These are phyloP conservation scores for Paragyromitra xinjiangensis DNA, from an alignment of 495 filamentous ascomycete species.

Conservation along the genomic window DNA sequence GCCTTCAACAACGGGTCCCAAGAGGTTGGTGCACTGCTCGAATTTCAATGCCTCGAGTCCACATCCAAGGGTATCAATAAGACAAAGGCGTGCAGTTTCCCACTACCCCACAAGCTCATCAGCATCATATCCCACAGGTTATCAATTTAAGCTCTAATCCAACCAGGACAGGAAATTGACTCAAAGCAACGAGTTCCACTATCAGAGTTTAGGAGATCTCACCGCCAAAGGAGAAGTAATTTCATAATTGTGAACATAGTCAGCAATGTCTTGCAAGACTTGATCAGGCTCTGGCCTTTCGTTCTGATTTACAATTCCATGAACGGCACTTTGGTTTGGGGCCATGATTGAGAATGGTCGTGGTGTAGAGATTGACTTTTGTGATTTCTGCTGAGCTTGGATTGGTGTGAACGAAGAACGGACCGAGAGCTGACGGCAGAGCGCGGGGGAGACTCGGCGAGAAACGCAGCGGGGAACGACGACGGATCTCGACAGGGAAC, in stretches of 20 bases:
- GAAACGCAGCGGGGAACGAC: constrained; percentile 41
- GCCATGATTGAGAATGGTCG: constrained; percentile 42
- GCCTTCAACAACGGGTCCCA: constrained; percentile 82
- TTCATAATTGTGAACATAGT: constrained; percentile 90
- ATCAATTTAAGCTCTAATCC: constrained; percentile 3
- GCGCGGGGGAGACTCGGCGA: constrained; percentile 51
- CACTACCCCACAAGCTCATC: constrained; percentile 67
- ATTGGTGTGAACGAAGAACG: constrained; percentile 33
- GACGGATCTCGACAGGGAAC: constrained; percentile 43
- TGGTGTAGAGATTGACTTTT: constrained; percentile 22
- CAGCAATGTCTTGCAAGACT: constrained; percentile 92
- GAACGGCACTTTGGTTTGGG: constrained; percentile 37
- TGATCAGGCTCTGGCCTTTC: constrained; percentile 73
- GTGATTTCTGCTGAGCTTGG: constrained; percentile 17
- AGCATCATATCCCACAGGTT: constrained; percentile 1
- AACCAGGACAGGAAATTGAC: background rate
- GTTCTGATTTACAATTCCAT: constrained; percentile 56
- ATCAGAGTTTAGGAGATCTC: constrained; percentile 58
- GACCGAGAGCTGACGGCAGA: constrained; percentile 43
- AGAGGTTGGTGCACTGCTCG: constrained; percentile 91
- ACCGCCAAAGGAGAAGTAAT: constrained; percentile 93
- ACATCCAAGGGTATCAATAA: constrained; percentile 95
- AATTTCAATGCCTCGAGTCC: constrained; percentile 95
- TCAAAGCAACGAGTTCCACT: background rate
- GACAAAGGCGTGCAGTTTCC: constrained; percentile 87